Evolutionary conservation across 306 rosid species (phyloP).

Genomic region (Astragalus membranaceus): DNA sequence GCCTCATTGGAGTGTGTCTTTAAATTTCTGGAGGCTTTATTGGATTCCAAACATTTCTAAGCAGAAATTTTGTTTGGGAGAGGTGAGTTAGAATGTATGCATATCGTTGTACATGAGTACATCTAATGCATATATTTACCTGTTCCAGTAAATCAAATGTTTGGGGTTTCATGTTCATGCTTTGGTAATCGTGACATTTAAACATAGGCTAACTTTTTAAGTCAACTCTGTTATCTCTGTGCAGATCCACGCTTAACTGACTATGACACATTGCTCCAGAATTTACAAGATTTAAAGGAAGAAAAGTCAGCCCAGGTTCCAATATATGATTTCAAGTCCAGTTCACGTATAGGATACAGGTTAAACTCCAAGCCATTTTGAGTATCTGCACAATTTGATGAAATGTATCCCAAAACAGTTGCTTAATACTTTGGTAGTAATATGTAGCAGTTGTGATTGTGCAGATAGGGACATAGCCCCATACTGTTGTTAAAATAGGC

Average conservation of each 20-base stretch:
- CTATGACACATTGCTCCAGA: constrained; percentile 85
- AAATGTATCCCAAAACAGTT: background rate
- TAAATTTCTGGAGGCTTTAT: too few relatives aligned
- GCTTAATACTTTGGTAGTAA: background rate
- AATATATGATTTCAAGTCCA: constrained; percentile 91
- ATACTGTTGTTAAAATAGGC: background rate
- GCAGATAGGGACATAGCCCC: background rate
- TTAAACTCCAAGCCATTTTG: constrained; percentile 25
- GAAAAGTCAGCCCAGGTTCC: constrained; percentile 84
- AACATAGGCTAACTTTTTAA: too few relatives aligned
- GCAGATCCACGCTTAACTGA: constrained; percentile 99
- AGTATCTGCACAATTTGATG: constrained; percentile 7
- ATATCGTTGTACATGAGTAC: too few relatives aligned
- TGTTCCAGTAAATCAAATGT: too few relatives aligned
- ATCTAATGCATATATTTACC: too few relatives aligned
- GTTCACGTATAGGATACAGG: constrained; percentile 95
- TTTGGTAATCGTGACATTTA: too few relatives aligned
- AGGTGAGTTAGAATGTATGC: too few relatives aligned
- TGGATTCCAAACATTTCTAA: too few relatives aligned
- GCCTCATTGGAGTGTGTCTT: too few relatives aligned
- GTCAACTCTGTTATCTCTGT: constrained; percentile 13
- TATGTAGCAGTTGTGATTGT: background rate
- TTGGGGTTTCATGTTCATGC: too few relatives aligned
- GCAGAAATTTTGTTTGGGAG: too few relatives aligned
- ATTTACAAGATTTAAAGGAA: constrained; percentile 77